Base-by-base conservation (phyloP, 768 basidiomycete genomes). In the Phaeotremella skinneri region DNA sequence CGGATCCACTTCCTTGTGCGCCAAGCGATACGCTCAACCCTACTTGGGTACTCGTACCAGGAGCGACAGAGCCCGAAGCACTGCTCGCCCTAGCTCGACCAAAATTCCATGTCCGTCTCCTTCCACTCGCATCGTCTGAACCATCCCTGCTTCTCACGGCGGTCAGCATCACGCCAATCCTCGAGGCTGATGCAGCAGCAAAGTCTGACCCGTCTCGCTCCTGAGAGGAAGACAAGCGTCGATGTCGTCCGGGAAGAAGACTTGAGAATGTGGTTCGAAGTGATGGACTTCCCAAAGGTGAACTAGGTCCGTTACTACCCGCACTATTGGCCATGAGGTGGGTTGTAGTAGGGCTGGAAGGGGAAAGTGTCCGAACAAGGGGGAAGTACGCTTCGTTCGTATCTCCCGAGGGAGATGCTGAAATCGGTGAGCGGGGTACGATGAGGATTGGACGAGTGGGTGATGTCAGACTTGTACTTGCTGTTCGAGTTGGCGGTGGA, bases 361-460 rank as follows among this genome's bases (percentile, higher is more conserved):
- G 57, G 0, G 68, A 70, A 1, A 70, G 20, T 0, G 63, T 50
- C 25, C 66, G 41, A 4, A 66, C 63, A 5, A 70, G 52, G 17
- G 69, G 64, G 50, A 64, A 71, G 39, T 68, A 71, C 16, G 64
- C 63, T 45, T 70, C 69, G 51, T 65, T 70, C 11, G 30, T 39
- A 49, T 56, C 16, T 25, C 51, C 48, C 51, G 55, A 23, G 48
- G 51, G 30, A 9, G 7, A 32, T 20, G 51, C 16, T 26, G n/a
- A 14, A 9, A 16, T 27, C 26, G 30, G 50, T 29, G n/a, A 7
- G 34, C 34, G 34, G 17, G 34, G 34, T 7, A 17, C 17, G 34
- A 37, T 37, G 7, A 17, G 34, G 9, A 37, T 37, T 37, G 34
- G 34, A 37, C 34, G 34, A 37, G 9, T 37, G 34, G 34, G 7